phyloP scores from a whole-genome alignment of 768 basidiomycete genomes.

The Krasilnikovozyma curviuscula region DNA sequence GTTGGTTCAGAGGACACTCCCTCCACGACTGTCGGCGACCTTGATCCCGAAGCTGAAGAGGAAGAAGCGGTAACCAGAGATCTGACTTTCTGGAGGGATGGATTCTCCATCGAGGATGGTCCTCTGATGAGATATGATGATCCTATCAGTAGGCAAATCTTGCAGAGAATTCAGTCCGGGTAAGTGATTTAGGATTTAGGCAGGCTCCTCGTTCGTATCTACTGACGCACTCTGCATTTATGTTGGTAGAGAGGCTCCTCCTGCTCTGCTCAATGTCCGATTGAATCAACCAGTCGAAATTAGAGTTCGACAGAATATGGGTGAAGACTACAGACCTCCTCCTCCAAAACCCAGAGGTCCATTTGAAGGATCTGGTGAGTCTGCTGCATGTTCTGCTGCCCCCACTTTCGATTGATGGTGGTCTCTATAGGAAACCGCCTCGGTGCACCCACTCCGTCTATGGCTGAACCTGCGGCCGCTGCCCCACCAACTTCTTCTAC shows the following conservation, averaged over 20 bases:
- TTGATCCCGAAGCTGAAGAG: slow-evolving; percentile 32
- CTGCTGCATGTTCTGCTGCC: background rate
- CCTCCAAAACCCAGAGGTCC: slow-evolving; percentile 32
- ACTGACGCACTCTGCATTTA: background rate
- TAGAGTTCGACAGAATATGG: slow-evolving; percentile 46
- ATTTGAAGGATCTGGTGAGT: slow-evolving; percentile 48
- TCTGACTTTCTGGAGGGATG: slow-evolving; percentile 81
- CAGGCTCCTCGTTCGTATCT: background rate
- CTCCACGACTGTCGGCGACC: slow-evolving; percentile 56
- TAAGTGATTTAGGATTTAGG: slow-evolving; percentile 25
- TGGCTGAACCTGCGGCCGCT: slow-evolving; percentile 7
- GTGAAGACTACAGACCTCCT: slow-evolving; percentile 49
- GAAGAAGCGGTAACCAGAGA: slow-evolving; percentile 47
- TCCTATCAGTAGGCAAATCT: slow-evolving; percentile 45
- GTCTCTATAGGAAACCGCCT: slow-evolving; percentile 36
- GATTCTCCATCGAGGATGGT: slow-evolving; percentile 79
- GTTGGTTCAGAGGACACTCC: slow-evolving; percentile 81
- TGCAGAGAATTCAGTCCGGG: slow-evolving; percentile 65
- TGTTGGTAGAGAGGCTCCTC: slow-evolving; percentile 50
- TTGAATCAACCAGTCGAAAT: slow-evolving; percentile 70
- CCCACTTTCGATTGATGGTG: background rate
- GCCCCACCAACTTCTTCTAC: slow-evolving; percentile 7
- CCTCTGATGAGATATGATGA: slow-evolving; percentile 67
- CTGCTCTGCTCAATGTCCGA: slow-evolving; percentile 49
- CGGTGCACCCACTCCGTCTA: slow-evolving; percentile 49